Evolutionary conservation across 805 yeast species (phyloP).

Genomic region (Teunomyces aglyptinius): DNA sequence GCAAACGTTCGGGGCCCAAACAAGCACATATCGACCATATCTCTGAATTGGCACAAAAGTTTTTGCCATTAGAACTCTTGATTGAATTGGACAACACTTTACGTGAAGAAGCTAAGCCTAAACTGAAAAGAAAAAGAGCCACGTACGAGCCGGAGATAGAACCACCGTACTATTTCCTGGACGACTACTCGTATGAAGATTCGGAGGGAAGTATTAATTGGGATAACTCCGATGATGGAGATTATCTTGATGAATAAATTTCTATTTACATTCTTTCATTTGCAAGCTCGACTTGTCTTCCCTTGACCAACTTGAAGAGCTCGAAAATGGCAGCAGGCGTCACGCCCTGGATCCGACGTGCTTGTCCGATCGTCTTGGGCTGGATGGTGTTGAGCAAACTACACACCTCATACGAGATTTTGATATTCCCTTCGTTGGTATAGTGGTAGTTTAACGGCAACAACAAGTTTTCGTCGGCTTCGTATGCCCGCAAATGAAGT

Average conservation of each 20-base stretch:
- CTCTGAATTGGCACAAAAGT: constrained; percentile 31
- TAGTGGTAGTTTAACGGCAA: constrained; percentile 74
- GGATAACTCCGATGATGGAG: not conserved
- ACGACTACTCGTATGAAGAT: not conserved
- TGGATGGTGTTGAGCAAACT: constrained; percentile 65
- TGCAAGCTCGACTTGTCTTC: constrained; percentile 23
- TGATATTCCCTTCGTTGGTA: constrained; percentile 44
- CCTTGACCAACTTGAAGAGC: constrained; percentile 55
- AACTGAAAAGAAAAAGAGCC: not conserved
- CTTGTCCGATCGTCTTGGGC: constrained; percentile 93
- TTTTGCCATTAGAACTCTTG: constrained; percentile 36
- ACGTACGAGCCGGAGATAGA: not conserved
- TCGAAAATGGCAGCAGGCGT: constrained; percentile 92
- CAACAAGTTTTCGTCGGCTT: constrained; percentile 72
- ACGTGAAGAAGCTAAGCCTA: not conserved
- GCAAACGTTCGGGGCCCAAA: constrained; percentile 7
- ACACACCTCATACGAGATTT: constrained; percentile 74
- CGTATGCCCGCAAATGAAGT: constrained; percentile 70
- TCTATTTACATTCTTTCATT: constrained; percentile 19
- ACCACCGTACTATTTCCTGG: not conserved
- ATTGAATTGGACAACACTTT: constrained; percentile 32
- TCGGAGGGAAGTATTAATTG: not conserved
- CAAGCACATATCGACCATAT: constrained; percentile 19
- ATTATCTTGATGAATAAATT: not conserved
- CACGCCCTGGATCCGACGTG: constrained; percentile 89